These are phyloP conservation scores for Alternaria sp. DNA, from an alignment of 2,329 filamentous ascomycete genomes.

Conservation along the genomic window DNA sequence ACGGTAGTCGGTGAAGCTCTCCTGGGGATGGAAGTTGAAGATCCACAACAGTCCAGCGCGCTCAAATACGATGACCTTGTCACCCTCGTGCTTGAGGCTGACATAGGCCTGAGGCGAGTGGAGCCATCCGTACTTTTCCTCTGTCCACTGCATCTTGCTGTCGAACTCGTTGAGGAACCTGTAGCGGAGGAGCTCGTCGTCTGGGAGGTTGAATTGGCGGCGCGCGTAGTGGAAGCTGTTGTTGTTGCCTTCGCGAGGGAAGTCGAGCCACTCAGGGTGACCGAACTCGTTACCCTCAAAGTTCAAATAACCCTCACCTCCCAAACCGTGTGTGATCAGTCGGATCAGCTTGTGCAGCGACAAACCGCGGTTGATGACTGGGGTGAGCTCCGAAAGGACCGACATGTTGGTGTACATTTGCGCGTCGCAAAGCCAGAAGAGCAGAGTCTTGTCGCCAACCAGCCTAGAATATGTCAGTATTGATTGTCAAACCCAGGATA, in stretches of 20 bases:
- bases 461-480: conserved; percentile 62
- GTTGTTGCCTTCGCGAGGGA: conserved; percentile 88
- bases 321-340: conserved; percentile 86
- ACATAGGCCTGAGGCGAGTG: conserved; percentile 86
- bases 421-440: conserved; percentile 98
- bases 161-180: conserved; percentile 94
- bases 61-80: conserved; percentile 97
- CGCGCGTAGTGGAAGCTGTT: conserved; percentile 96
- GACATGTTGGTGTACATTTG: conserved; percentile 99
- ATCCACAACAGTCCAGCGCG: conserved; percentile 87
- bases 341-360: conserved; percentile 97
- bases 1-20: conserved; percentile 90
- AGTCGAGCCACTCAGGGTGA: conserved; percentile 98
- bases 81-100: conserved; percentile 88
- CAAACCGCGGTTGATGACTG: conserved; percentile 88
- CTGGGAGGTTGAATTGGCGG: conserved; percentile 89
- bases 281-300: conserved; percentile 99
- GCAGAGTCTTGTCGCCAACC: conserved; percentile 93
- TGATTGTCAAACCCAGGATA: neutral
- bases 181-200: conserved; percentile 86
- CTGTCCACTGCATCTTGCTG: conserved; percentile 83
- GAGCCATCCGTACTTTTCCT: conserved; percentile 91
- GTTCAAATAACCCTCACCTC: conserved; percentile 96
- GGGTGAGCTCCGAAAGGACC: conserved; percentile 77
- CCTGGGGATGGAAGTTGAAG: conserved; percentile 90